Base-by-base conservation (phyloP, 805 yeast genomes). In the Komagataella phaffii region DNA sequence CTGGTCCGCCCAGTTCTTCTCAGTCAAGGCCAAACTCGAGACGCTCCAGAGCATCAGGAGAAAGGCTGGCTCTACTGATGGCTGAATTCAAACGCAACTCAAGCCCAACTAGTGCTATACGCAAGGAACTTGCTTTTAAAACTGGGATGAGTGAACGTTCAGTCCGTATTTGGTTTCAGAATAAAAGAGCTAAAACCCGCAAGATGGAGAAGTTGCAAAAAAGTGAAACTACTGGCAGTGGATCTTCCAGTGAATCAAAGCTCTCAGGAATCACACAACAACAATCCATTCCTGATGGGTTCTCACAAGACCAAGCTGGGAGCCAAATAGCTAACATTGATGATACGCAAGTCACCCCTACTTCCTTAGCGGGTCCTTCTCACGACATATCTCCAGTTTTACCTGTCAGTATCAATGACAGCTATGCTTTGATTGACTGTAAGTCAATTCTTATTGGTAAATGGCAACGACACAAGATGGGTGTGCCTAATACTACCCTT, bases 121-220 rank as follows among this genome's bases (percentile, higher is more conserved):
- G 96, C 45, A 82, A 82, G 59, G 76, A 73, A 30, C 80, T 89
- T 44, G 80, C 93, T 45, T 79, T 75, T 2, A 74, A 74, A 54
- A 85, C 95, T 1, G 85, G 83, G 17, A 83, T 88, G 86, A 79
- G 89, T 12, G 96, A 89, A 59, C 77, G 93, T 55, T 87, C 90
- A 12, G 96, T 89, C 2, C 74, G 96, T 52, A 89, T 89, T 46
- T 89, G 96, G 96, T 89, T 88, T 61, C 97, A 89, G 64, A 88
- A 88, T 63, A 71, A 90, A 58, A 70, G 97, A 55, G 93, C 93
- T 18, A 86, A 85, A 62, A 74, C 80, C 47, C 73, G 89, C 59
- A 85, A 85, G 64, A 65, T 77, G 59, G 85, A 81, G 58, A 74
- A 81, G 53, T 66, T 74, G 63, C 66, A 61, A n/a, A 44, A 43